Conservation (phyloP, 2,329 filamentous ascomycete genomes). For the Fusarium duplospermum region DNA sequence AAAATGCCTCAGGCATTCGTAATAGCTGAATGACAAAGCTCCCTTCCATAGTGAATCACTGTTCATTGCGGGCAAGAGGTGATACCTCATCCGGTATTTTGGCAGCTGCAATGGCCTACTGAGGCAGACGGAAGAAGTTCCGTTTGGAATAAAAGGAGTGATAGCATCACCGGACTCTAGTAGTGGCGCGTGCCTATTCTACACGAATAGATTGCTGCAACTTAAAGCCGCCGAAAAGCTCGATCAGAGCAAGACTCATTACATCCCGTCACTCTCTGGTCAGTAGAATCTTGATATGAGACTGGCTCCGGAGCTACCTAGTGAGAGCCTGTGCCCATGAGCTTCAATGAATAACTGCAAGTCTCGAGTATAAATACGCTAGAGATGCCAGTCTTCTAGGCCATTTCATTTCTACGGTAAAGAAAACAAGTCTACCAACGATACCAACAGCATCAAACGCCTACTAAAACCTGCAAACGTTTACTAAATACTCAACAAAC, state of each 20-base stretch:
- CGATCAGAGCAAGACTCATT: not conserved
- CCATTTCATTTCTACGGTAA: not conserved
- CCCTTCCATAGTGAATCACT: too few relatives aligned
- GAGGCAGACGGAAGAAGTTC: not conserved
- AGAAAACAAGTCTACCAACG: not conserved
- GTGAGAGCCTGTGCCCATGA: not conserved
- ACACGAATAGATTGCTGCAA: not conserved
- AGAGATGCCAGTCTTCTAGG: not conserved
- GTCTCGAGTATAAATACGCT: not conserved
- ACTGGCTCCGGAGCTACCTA: too few relatives aligned
- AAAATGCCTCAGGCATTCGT: rapidly evolving
- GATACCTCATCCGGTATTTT: not conserved
- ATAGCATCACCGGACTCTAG: not conserved
- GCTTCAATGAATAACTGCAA: not conserved
- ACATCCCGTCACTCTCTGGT: not conserved
- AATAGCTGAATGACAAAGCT: too few relatives aligned
- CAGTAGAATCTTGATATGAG: not conserved
- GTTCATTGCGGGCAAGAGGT: not conserved
- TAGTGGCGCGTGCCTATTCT: not conserved
- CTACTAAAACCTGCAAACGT: not conserved
- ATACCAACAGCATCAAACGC: not conserved
- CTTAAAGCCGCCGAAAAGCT: not conserved
- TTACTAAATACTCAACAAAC: not conserved
- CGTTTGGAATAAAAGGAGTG: not conserved
- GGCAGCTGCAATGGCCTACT: not conserved